Percentiles rank a stretch among this genome's conserved stretches.
These are phyloP conservation scores for Syncephalastrum contaminatum DNA, from an alignment of 371 early-diverging fungal genomes.

Conservation along the genomic window DNA sequence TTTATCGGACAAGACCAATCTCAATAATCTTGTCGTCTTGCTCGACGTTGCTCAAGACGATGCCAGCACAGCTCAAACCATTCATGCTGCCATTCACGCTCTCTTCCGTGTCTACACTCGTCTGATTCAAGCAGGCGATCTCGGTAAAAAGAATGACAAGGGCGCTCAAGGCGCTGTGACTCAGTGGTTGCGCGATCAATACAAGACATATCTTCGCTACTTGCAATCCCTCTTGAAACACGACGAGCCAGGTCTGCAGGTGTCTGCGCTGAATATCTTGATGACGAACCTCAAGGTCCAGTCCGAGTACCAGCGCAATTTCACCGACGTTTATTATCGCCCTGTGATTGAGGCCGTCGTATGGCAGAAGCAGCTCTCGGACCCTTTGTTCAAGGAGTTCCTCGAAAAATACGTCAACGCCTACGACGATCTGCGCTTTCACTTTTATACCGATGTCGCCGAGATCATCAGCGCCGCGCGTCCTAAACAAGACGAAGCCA, in stretches of 20 bases:
- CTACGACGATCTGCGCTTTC: conserved; percentile 83
- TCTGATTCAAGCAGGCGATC: conserved; percentile 65
- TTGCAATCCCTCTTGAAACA: conserved; percentile 52
- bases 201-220: conserved; percentile 53
- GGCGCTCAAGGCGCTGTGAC: conserved; percentile 48
- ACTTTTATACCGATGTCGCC: conserved; percentile 73
- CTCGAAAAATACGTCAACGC: conserved; percentile 70
- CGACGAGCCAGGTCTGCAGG: conserved; percentile 75
- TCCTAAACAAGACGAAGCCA: conserved; percentile 5
- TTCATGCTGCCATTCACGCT: conserved; percentile 67
- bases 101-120: conserved; percentile 69
- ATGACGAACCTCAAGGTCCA: conserved; percentile 66
- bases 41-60: conserved; percentile 45
- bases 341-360: conserved; percentile 58
- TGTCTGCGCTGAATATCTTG: conserved; percentile 68
- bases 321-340: conserved; percentile 54
- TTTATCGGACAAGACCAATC: conserved; percentile 54
- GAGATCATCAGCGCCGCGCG: conserved; percentile 24
- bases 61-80: conserved; percentile 18
- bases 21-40: conserved; percentile 62
- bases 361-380: conserved; percentile 52
- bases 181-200: conserved; percentile 75
- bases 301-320: conserved; percentile 41
- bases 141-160: conserved; percentile 37
- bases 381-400: conserved; percentile 58